Evolutionary conservation across 257 asterid genomes (phyloP).

Genomic region (Gentiana macrophylla): DNA sequence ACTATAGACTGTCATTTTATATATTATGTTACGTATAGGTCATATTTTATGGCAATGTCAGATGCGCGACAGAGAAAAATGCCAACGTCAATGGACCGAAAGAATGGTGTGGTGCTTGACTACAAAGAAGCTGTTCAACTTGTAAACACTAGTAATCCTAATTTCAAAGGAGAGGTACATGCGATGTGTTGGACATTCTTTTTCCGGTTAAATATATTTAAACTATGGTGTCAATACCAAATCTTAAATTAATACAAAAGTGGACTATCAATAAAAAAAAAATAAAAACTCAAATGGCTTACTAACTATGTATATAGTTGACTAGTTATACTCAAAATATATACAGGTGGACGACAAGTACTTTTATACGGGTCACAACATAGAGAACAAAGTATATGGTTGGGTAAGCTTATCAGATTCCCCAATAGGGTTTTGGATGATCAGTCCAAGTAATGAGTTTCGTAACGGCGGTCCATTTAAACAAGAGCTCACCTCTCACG

Average conservation of each 20-base stretch:
- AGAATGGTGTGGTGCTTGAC: constrained; percentile 30
- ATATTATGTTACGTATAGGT: constrained; percentile 23
- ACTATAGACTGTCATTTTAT: too few species aligned
- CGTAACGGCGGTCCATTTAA: constrained; percentile 24
- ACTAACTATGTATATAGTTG: too few species aligned
- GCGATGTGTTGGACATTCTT: not conserved
- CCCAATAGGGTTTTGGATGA: constrained; percentile 27
- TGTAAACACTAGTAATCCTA: constrained; percentile 14
- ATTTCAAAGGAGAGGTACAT: constrained; percentile 19
- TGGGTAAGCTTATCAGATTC: constrained; percentile 17
- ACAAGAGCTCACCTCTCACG: constrained; percentile 37
- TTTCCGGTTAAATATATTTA: too few species aligned
- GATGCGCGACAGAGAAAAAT: constrained; percentile 48
- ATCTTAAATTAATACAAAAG: too few species aligned
- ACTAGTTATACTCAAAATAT: too few species aligned
- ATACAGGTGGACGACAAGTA: constrained; percentile 36
- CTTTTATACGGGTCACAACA: constrained; percentile 16
- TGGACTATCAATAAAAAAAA: too few species aligned
- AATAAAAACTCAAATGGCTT: too few species aligned
- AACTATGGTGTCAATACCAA: too few species aligned
- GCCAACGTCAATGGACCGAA: constrained; percentile 50
- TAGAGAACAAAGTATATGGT: constrained; percentile 23
- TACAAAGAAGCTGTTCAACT: constrained; percentile 57
- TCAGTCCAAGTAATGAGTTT: constrained; percentile 27
- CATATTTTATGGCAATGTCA: constrained; percentile 58